Evolutionary conservation across 495 filamentous ascomycete genomes (phyloP).

Genomic region (Filosporella fistucella): DNA sequence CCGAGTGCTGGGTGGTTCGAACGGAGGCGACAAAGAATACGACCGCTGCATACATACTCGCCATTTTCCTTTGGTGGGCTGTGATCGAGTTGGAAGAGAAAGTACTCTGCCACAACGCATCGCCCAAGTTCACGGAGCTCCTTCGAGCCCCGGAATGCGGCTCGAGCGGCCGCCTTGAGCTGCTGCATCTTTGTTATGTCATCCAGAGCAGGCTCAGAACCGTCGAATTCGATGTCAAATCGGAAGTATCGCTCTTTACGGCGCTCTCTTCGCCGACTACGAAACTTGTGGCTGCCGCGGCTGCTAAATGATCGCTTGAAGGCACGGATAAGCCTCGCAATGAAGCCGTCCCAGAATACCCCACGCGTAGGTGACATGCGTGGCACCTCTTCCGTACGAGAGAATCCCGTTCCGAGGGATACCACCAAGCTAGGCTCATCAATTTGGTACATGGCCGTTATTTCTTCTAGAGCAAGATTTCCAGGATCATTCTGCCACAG

Average conservation of each 20-base stretch:
- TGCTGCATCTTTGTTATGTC: conserved; percentile 15
- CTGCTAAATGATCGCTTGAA: conserved; percentile 16
- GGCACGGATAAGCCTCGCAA: conserved; percentile 15
- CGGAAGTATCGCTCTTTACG: conserved; percentile 15
- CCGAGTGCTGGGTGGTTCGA: conserved; percentile 1
- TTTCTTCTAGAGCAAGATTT: conserved; percentile 7
- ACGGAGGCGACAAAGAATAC: conserved; percentile 4
- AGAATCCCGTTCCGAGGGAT: conserved; percentile 15
- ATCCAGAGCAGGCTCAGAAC: conserved; percentile 13
- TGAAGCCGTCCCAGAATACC: conserved; percentile 13
- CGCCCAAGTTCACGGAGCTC: neutral
- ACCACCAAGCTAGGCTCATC: conserved; percentile 11
- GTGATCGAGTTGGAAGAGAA: neutral
- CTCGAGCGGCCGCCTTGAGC: conserved; percentile 2
- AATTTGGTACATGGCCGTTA: too few relatives aligned
- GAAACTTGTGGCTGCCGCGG: conserved; percentile 14
- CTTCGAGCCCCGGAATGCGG: neutral
- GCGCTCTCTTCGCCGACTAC: conserved; percentile 10
- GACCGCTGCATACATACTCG: conserved; percentile 1
- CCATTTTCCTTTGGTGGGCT: conserved; percentile 6
- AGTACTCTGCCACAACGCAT: neutral
- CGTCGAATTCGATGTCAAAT: conserved; percentile 10
- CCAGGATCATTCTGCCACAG: conserved; percentile 18
- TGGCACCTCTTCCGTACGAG: conserved; percentile 7
- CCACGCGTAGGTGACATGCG: conserved; percentile 8